Conservation (phyloP, 805 yeast species). For the Teunomyces kruisii region DNA sequence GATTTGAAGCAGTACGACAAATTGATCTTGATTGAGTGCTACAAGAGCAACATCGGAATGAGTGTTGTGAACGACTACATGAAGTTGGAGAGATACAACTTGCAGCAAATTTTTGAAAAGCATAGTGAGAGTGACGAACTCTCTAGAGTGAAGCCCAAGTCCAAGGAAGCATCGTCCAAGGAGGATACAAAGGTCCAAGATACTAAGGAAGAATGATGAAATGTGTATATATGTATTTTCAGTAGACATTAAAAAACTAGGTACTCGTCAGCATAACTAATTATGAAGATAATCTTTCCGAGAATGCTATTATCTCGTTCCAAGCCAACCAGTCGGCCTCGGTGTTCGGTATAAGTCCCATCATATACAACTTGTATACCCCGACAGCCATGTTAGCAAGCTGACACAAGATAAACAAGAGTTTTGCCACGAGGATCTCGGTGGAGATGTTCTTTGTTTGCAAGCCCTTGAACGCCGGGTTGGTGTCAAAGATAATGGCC, state of each 20-base stretch:
- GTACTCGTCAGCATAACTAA: no score
- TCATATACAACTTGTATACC: conserved; percentile 74
- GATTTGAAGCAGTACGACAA: conserved; percentile 79
- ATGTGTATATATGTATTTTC: background rate
- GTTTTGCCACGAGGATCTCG: conserved; percentile 43
- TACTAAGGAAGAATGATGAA: background rate
- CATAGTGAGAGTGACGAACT: conserved; percentile 20
- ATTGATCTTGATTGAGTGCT: conserved; percentile 81
- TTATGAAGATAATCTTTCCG: conserved; percentile 2
- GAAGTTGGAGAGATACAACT: conserved; percentile 64
- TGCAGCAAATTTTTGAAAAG: conserved; percentile 75
- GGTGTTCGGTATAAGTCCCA: conserved; percentile 90
- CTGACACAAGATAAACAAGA: conserved; percentile 47
- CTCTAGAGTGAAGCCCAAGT: conserved; percentile 11
- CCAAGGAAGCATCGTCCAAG: background rate
- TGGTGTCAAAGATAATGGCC: conserved; percentile 60
- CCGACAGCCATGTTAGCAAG: conserved; percentile 69
- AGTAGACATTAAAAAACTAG: background rate
- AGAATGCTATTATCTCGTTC: conserved; percentile 45
- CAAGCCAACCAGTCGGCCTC: conserved; percentile 91
- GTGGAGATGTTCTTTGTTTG: conserved; percentile 34
- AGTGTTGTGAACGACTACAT: conserved; percentile 72
- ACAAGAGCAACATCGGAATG: conserved; percentile 85
- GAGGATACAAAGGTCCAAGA: background rate
- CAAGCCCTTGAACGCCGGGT: conserved; percentile 52